phyloP scores from a whole-genome alignment of 2,329 filamentous ascomycete species.

The Colletotrichum sp. region DNA sequence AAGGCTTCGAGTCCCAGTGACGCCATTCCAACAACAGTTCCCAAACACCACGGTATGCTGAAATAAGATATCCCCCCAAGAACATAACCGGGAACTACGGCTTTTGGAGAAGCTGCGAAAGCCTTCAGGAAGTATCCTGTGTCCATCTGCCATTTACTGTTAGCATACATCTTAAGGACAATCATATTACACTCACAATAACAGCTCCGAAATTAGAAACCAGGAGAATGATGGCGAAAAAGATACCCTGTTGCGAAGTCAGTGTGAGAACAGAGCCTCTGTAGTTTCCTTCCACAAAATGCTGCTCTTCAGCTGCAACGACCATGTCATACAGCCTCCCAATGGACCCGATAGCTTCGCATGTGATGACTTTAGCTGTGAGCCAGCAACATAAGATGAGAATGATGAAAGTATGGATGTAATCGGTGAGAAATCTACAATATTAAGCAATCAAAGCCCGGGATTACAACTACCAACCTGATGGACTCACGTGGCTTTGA shows the following conservation, averaged over 20 bases:
- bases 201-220: conserved; percentile 51
- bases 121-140: conserved; percentile 60
- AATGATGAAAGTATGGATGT: conserved; percentile 60
- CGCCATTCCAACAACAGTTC: conserved; percentile 53
- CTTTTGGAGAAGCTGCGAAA: conserved; percentile 50
- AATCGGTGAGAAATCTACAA: conserved; percentile 45
- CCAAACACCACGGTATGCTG: conserved; percentile 57
- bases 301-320: conserved; percentile 43
- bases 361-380: conserved; percentile 46
- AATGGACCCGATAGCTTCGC: conserved; percentile 52
- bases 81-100: conserved; percentile 57
- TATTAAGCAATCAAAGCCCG: not conserved
- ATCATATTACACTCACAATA: not conserved
- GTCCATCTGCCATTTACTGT: conserved; percentile 19
- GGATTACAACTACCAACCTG: not conserved
- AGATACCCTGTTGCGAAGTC: conserved; percentile 29
- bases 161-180: not conserved
- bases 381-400: conserved; percentile 47
- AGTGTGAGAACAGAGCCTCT: conserved; percentile 61
- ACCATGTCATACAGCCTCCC: conserved; percentile 55
- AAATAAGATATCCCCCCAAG: conserved; percentile 57
- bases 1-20: conserved; percentile 52
- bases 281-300: conserved; percentile 56
- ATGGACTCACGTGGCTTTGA: conserved; percentile 39
- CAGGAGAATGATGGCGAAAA: not conserved